Base-by-base conservation (phyloP, 805 yeast genomes). In the Teunomyces panamensis region DNA sequence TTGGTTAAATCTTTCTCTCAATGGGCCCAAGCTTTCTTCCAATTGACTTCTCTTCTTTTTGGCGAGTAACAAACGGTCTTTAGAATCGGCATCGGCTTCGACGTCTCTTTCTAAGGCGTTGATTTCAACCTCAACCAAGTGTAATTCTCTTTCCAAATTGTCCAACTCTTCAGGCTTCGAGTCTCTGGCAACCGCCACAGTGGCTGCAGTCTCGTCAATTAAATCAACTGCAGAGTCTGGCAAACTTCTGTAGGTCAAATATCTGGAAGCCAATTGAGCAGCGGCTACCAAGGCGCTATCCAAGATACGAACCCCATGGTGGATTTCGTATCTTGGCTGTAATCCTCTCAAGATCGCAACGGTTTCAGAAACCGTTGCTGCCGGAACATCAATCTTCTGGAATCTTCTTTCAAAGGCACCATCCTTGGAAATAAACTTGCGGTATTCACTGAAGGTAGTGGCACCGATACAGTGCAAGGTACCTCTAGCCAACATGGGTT, bases 321-420 rank as follows among this genome's bases (percentile, higher is more conserved):
- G 99, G 52, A 92, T 86, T 71, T 92, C 99, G 69, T 92, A 92
- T 65, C 86, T 88, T 67, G 86, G 91, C 68, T 92, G 97, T 61
- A 92, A 77, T 51, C 99, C 99, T 78, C 99, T 87, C 57, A 94
- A 80, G 50, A 94, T 92, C 7, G 98, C 98, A 43, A 92, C 88
- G 0, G 99, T 90, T 69, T 94, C 97, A 57, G 87, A 81, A 30
- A 89, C 79, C 0, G 96, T 86, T 49, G 98, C 94, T 61, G 95
- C 99, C 43, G 87, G 87, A 30, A 94, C 98, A 63, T 92, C 97
- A 59, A 94, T 89, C 66, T 90, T 89, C 72, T 94, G 99, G 81
- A 94, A 94, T 67, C 99, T 83, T 78, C 99, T 87, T 70, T 92
- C 99, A 66, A 94, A 92, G 1, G 99, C 99, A 67, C 97, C 99